Base-by-base conservation (phyloP, 768 basidiomycete genomes). In the Rhizopogon vulgaris region DNA sequence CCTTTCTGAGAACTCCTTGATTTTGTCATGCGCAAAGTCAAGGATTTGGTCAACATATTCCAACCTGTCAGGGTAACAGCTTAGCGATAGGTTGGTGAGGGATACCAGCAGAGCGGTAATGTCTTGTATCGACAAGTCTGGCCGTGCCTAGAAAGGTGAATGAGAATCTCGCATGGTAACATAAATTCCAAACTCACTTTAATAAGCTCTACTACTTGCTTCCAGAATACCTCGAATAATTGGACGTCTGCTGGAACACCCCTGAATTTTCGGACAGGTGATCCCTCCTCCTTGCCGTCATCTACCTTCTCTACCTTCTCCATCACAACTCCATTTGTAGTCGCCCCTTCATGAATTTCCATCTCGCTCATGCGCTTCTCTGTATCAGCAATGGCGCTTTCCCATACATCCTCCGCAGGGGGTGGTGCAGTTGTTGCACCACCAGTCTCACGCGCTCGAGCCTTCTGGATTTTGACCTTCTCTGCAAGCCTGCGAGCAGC, bases 211-310 rank as follows among this genome's bases (percentile, higher is more conserved):
- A 98, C 94, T 5, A 98, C 92, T 66, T 99, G 96, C 57, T 89
- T 85, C 95, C 96, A 99, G 67, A 98, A 99, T 10, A 98, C 94
- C 65, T 99, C 96, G 56, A 99, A 99, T 48, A 99, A 70, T 63
- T 87, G 90, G 22, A 96, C 96, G 58, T 97, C 80, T 65, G 94
- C 90, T 7, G 96, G 96, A 39, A 98, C 84, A 17, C 96, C 96
- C 66, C 96, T 76, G 74, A 96, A 98, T 69, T 94, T 96, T 61
- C 78, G 82, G 34, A 83, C 78, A 39, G 76, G 71, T 54, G 68
- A 54, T 0, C 66, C 73, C 42, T 82, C 87, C 66, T 77, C 82
- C 60, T 86, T 85, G 37, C 78, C 83, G 63, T 83, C 83, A 15
- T 67, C 70, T 14, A 65, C 65, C 27, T 65, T 64, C 8, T 67